Evolutionary conservation across 1,284 basidiomycete genomes (phyloP).

Genomic region (Pseudozyma tsukubaensis): DNA sequence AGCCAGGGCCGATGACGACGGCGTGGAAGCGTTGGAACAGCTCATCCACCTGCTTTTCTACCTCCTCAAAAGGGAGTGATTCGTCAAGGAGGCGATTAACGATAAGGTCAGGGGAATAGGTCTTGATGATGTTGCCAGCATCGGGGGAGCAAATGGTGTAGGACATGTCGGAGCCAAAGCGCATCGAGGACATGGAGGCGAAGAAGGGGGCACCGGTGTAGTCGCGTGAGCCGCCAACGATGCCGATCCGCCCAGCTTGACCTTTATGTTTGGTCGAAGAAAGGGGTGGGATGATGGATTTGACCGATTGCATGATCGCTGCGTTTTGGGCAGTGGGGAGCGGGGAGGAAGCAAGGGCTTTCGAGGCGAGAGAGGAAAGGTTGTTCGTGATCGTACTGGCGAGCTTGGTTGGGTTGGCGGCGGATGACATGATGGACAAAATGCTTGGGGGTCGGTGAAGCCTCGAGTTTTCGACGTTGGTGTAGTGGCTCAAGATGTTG

Average conservation of each 20-base stretch:
- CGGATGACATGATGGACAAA: conserved; percentile 20
- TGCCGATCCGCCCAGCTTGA: conserved; percentile 93
- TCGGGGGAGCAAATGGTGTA: conserved; percentile 94
- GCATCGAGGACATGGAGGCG: conserved; percentile 57
- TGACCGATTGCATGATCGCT: conserved; percentile 70
- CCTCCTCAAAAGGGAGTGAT: conserved; percentile 44
- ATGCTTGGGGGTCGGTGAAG: background rate
- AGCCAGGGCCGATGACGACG: conserved; percentile 89
- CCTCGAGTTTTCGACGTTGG: too few species aligned
- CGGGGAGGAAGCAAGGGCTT: conserved; percentile 4
- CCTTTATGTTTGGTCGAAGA: conserved; percentile 90
- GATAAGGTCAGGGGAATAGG: conserved; percentile 92
- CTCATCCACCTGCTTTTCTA: conserved; percentile 75
- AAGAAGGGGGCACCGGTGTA: conserved; percentile 96
- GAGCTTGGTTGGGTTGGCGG: conserved; percentile 22
- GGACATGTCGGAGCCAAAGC: conserved; percentile 84
- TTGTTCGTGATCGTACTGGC: conserved; percentile 13
- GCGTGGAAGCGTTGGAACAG: conserved; percentile 88
- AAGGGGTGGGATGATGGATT: conserved; percentile 83
- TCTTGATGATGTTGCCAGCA: conserved; percentile 90
- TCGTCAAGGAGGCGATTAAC: conserved; percentile 85
- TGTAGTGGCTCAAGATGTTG: conserved; percentile 2
- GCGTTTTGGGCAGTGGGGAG: conserved; percentile 19
- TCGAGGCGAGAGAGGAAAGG: conserved; percentile 18
- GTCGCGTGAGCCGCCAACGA: conserved; percentile 91